Conservation (phyloP, 23 red algal genomes). For the Gracilaria caudata region DNA sequence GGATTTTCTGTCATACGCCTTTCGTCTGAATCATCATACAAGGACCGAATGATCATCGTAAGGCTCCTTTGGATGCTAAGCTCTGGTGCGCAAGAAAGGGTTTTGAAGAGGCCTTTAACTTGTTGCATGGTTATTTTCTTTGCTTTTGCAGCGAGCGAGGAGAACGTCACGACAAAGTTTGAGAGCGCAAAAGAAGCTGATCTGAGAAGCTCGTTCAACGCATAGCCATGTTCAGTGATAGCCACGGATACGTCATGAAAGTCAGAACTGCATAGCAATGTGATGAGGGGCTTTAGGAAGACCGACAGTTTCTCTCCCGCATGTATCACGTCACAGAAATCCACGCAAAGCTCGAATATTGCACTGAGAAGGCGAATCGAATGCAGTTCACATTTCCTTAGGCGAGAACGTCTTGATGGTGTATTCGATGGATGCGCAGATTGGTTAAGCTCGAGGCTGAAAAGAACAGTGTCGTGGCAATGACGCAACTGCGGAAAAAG, state of each 20-base stretch:
- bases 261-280: neutral
- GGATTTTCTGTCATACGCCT: neutral
- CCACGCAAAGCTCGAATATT: slow-evolving; percentile 32
- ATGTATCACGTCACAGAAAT: slow-evolving; percentile 10
- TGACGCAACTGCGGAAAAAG: neutral
- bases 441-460: neutral
- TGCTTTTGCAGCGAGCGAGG: slow-evolving; percentile 2
- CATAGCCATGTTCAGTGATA: slow-evolving; percentile 23
- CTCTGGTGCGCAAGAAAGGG: slow-evolving; percentile 30
- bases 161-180: slow-evolving; percentile 33
- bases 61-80: slow-evolving; percentile 69
- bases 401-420: neutral
- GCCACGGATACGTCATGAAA: neutral
- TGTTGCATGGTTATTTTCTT: slow-evolving; percentile 9
- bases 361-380: neutral
- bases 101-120: slow-evolving; percentile 24
- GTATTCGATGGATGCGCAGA: neutral
- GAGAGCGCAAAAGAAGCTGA: slow-evolving; percentile 40
- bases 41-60: slow-evolving; percentile 16
- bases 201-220: slow-evolving; percentile 43
- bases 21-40: slow-evolving; percentile 27
- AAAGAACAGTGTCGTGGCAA: neutral
- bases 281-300: neutral
- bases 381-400: neutral
- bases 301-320: neutral